Evolutionary conservation across 192 early-diverging fungal genomes (phyloP).

Genomic region (Helicostylum pulchrum): DNA sequence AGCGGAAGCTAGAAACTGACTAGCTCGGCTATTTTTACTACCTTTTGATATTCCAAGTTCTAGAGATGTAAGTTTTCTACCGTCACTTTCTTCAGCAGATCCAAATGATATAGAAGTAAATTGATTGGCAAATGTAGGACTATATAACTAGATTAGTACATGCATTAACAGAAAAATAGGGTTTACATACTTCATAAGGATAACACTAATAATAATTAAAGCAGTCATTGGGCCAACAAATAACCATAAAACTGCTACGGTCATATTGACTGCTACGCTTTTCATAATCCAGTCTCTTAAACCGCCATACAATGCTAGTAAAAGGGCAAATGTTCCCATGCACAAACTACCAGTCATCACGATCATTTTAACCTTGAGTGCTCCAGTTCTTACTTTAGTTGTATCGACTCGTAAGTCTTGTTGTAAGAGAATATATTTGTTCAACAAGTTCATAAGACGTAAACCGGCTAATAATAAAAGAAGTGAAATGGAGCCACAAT

Average conservation of each 20-base stretch:
- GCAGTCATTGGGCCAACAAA: constrained; percentile 5
- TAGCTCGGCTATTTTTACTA: too few species aligned
- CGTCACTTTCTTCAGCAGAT: too few species aligned
- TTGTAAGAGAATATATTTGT: not conserved
- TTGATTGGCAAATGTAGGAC: too few species aligned
- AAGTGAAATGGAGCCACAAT: not conserved
- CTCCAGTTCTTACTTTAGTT: not conserved
- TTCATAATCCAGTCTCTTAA: constrained; percentile 4
- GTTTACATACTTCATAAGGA: constrained; percentile 9
- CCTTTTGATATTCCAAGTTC: too few species aligned
- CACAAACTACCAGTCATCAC: not conserved
- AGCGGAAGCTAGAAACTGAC: too few species aligned
- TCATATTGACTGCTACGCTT: not conserved
- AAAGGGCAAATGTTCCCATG: not conserved
- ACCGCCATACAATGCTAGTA: not conserved
- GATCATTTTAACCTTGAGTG: constrained; percentile 9
- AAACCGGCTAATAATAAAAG: constrained; percentile 4
- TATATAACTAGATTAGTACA: too few species aligned
- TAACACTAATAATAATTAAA: not conserved
- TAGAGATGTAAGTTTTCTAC: too few species aligned
- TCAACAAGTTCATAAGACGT: constrained; percentile 1
- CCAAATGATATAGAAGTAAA: too few species aligned
- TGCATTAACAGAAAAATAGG: not conserved
- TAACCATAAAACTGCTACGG: not conserved
- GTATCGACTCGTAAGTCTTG: not conserved